Evolutionary conservation across 225 moss, liverwort and hornwort genomes (phyloP).

Genomic region (Polytrichum formosum): DNA sequence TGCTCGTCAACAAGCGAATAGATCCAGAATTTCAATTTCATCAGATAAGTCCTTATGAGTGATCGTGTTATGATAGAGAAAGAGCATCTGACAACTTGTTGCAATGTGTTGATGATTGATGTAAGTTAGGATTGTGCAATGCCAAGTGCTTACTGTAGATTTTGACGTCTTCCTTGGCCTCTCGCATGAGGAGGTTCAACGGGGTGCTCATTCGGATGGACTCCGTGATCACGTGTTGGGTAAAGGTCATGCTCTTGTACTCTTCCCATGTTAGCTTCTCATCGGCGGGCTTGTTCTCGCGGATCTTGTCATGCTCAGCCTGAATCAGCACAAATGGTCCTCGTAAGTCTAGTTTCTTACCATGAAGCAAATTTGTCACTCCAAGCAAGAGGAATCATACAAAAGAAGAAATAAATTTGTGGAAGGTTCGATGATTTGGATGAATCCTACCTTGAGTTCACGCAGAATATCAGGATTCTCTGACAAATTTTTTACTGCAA

Average conservation of each 20-base stretch:
- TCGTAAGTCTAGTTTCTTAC: too few relatives aligned
- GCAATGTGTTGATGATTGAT: not conserved
- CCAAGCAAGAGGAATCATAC: too few relatives aligned
- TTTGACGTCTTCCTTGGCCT: conserved; percentile 37
- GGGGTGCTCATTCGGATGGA: conserved; percentile 34
- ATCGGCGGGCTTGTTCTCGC: conserved; percentile 20
- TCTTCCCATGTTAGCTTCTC: conserved; percentile 37
- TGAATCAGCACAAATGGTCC: conserved; percentile 6
- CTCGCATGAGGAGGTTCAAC: conserved; percentile 35
- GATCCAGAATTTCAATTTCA: not conserved
- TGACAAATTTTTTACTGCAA: conserved; percentile 30
- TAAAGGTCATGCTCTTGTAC: conserved; percentile 46
- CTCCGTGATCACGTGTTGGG: conserved; percentile 40
- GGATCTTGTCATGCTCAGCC: conserved; percentile 32
- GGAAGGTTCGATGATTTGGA: too few relatives aligned
- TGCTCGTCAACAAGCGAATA: not conserved
- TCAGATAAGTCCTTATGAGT: not conserved
- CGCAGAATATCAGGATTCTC: conserved; percentile 25
- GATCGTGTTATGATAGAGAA: not conserved
- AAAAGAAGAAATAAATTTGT: not conserved
- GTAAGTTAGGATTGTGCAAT: not conserved
- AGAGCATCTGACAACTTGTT: not conserved
- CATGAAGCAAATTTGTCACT: too few relatives aligned
- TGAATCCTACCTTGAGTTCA: conserved; percentile 28
- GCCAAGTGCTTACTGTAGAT: conserved; percentile 12